Conservation (phyloP, 805 yeast genomes). For the Candida ascalaphidarum region DNA sequence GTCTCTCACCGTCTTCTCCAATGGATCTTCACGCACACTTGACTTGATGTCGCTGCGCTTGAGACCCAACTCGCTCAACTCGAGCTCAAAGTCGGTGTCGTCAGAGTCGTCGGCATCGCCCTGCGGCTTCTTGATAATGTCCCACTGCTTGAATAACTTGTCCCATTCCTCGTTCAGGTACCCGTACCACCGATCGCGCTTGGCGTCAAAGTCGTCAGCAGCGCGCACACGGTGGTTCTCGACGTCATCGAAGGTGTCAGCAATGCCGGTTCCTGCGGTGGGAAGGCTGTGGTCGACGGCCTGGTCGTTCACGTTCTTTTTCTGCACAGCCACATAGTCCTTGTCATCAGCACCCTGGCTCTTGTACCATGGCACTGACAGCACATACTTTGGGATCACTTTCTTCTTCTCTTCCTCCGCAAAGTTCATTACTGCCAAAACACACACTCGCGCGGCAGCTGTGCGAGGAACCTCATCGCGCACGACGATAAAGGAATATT, state of each 20-base stretch:
- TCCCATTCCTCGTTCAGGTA: slow-evolving; percentile 59
- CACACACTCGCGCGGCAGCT: background rate
- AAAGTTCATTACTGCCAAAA: too few relatives aligned
- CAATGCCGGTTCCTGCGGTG: slow-evolving; percentile 47
- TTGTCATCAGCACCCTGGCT: too few relatives aligned
- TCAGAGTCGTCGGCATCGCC: slow-evolving; percentile 16
- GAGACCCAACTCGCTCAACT: slow-evolving; percentile 28
- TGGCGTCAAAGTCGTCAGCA: slow-evolving; percentile 52
- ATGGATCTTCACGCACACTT: slow-evolving; percentile 20
- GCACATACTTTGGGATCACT: slow-evolving; percentile 32
- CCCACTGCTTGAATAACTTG: slow-evolving; percentile 39
- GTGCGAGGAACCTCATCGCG: background rate
- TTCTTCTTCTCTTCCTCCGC: too few relatives aligned
- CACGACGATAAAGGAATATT: background rate
- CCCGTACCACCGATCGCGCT: slow-evolving; percentile 79
- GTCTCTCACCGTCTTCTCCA: slow-evolving; percentile 46
- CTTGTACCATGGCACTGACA: slow-evolving; percentile 34
- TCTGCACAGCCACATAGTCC: too few relatives aligned
- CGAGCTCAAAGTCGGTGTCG: slow-evolving; percentile 33
- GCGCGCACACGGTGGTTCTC: slow-evolving; percentile 6
- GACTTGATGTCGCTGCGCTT: slow-evolving; percentile 13
- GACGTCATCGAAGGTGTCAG: slow-evolving; percentile 28
- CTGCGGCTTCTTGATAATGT: slow-evolving; percentile 17
- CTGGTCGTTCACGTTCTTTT: too few relatives aligned
- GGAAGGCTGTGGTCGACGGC: slow-evolving; percentile 42